Conservation (phyloP, 768 basidiomycete species). For the Mycena pura region DNA sequence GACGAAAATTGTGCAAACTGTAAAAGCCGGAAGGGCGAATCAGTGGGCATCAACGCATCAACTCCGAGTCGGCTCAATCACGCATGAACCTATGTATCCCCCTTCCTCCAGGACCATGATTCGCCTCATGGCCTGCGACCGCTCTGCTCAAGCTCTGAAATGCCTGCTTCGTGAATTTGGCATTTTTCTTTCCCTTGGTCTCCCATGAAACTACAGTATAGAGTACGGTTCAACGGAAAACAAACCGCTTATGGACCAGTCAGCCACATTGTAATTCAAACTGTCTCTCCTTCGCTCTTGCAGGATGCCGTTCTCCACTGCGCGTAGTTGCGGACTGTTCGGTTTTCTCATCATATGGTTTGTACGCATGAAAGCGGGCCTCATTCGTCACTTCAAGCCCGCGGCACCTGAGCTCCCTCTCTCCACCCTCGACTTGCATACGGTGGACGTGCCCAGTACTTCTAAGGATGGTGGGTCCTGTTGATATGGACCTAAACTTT, state of each 20-base stretch:
- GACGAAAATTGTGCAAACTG: neutral
- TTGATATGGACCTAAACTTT: neutral
- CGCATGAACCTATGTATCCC: no score
- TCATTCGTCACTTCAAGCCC: constrained; percentile 7
- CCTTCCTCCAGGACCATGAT: no score
- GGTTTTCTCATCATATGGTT: neutral
- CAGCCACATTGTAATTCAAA: neutral
- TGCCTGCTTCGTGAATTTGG: no score
- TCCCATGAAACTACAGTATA: no score
- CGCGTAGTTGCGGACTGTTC: constrained; percentile 9
- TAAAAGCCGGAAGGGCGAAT: no score
- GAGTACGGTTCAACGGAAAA: no score
- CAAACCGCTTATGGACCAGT: neutral
- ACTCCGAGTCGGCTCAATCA: no score
- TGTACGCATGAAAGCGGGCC: neutral
- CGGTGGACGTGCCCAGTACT: neutral
- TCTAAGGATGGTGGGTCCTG: constrained; percentile 7
- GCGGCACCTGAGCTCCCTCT: constrained; percentile 16
- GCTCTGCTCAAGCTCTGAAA: no score
- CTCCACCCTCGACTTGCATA: constrained; percentile 12
- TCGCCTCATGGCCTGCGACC: no score
- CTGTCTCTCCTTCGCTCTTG: neutral
- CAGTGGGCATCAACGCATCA: no score
- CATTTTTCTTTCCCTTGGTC: no score
- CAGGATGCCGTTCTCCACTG: constrained; percentile 9